phyloP scores from a whole-genome alignment of 352 stramenopile genomes.

The Phytophthora agathidicida region DNA sequence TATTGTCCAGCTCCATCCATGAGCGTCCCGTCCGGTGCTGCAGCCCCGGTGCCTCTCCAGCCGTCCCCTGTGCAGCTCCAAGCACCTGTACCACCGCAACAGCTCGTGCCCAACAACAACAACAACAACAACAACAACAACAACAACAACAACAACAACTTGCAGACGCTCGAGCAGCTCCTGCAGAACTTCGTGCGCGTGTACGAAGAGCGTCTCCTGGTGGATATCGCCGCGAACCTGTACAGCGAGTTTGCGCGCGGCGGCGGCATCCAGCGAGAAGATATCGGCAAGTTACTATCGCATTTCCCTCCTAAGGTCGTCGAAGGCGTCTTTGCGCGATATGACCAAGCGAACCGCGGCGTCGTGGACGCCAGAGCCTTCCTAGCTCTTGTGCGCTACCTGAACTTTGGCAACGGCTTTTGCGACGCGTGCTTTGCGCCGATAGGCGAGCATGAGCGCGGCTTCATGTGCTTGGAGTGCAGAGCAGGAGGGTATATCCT shows the following conservation, averaged over 20 bases:
- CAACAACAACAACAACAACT: background rate
- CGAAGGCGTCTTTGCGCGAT: slow-evolving; percentile 36
- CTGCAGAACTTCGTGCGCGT: slow-evolving; percentile 38
- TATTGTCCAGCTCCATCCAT: slow-evolving; percentile 25
- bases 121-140: no score
- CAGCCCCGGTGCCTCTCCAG: slow-evolving; percentile 23
- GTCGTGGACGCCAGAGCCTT: slow-evolving; percentile 43
- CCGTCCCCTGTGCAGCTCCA: slow-evolving; percentile 14
- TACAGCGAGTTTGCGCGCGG: slow-evolving; percentile 38
- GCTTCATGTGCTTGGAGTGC: slow-evolving; percentile 46
- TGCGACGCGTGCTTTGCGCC: slow-evolving; percentile 46
- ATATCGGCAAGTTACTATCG: slow-evolving; percentile 37
- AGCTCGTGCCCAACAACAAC: background rate
- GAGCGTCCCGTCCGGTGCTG: slow-evolving; percentile 30
- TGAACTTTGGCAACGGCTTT: slow-evolving; percentile 53
- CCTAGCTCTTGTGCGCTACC: slow-evolving; percentile 44
- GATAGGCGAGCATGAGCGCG: slow-evolving; percentile 42
- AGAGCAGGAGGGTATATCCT: slow-evolving; percentile 40
- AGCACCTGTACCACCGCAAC: background rate
- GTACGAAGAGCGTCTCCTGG: slow-evolving; percentile 44
- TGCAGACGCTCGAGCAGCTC: slow-evolving; percentile 32
- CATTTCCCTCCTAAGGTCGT: slow-evolving; percentile 40
- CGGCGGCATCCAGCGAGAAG: slow-evolving; percentile 36
- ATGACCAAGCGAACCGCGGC: slow-evolving; percentile 36
- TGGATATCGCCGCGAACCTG: slow-evolving; percentile 43